Evolutionary conservation across 768 basidiomycete genomes (phyloP), one percentile per base, ranked within the genome.

Genomic region (Termitomyces sp.): DNA sequence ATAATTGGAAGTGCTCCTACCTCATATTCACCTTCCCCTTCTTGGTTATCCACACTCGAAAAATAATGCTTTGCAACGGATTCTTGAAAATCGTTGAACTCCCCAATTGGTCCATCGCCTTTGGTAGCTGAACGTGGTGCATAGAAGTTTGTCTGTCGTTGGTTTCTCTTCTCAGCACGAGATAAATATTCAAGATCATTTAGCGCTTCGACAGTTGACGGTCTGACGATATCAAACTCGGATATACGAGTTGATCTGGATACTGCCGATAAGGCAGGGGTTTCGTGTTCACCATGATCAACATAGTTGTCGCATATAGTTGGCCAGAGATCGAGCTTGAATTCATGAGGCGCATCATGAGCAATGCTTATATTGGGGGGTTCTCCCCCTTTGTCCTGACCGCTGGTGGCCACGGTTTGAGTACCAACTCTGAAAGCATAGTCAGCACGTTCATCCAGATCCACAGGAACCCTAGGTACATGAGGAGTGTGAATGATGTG

Each of bases 401-500:
- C 10, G 18, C 16, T 35, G 18, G 16, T n/a, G 22, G 35, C 36
- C 22, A 22, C 24, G 36, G 24, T 52, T n/a, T n/a, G 35, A 28
- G 24, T 6, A 36, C 24, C 22, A 24, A 9, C 13, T 36, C 14
- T 35, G 26, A 44, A 42, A 28, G 6, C n/a, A 24, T 26, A 14
- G n/a, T 22, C 40, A 46, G 2, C 4, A n/a, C 36, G n/a, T n/a
- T 44, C 56, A 20, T n/a, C 33, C 4, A 51, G 20, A 20, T 58
- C 51, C 30, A 53, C 49, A n/a, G 44, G 55, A 26, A 45, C 8
- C 28, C 35, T 72, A 20, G 83, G 59, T 57, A 76, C 81, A 55
- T 82, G 78, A 1, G 83, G 83, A 6, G 80, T 81, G n/a, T 83
- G 69, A 5, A 67, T 59, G 18, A 81, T 80, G 20, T 70, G 65